These are phyloP conservation scores for Plasmodium sp. DNA, from an alignment of 169 alveolate genomes.

Conservation along the genomic window DNA sequence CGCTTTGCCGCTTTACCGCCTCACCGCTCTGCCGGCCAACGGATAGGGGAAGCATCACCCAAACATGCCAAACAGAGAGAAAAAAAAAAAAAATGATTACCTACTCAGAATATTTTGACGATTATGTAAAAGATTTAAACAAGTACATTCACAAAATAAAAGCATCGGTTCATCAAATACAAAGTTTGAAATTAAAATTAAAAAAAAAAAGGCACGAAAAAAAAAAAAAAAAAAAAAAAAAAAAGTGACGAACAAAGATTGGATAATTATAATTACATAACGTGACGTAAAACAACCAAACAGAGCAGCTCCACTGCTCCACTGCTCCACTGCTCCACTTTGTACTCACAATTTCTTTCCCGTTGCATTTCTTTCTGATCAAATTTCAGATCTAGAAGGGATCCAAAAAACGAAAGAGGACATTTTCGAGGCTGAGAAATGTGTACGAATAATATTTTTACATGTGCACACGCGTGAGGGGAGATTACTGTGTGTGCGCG, in stretches of 20 bases:
- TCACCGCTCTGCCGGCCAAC: neutral
- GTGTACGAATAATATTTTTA: constrained; percentile 35
- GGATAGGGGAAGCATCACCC: neutral
- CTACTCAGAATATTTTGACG: constrained; percentile 71
- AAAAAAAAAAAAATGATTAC: constrained; percentile 69
- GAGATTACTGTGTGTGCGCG: neutral
- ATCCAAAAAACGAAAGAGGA: constrained; percentile 27
- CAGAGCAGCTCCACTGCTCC: neutral
- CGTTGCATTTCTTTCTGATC: neutral
- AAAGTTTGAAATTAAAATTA: constrained; percentile 33
- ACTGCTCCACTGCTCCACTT: neutral
- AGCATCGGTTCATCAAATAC: constrained; percentile 25
- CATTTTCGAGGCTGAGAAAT: constrained; percentile 70
- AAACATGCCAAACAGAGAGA: neutral
- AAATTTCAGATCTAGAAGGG: constrained; percentile 40
- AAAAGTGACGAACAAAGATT: neutral
- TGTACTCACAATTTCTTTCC: neutral
- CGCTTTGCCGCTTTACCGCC: neutral
- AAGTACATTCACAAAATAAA: constrained; percentile 45
- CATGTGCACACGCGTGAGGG: neutral
- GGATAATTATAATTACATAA: constrained; percentile 18
- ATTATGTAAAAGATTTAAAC: constrained; percentile 58
- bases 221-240: constrained; percentile 13
- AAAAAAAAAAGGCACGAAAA: neutral
- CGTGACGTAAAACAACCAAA: neutral